Base-by-base conservation (phyloP, 352 stramenopile species). In the Pythium phragmiticola region DNA sequence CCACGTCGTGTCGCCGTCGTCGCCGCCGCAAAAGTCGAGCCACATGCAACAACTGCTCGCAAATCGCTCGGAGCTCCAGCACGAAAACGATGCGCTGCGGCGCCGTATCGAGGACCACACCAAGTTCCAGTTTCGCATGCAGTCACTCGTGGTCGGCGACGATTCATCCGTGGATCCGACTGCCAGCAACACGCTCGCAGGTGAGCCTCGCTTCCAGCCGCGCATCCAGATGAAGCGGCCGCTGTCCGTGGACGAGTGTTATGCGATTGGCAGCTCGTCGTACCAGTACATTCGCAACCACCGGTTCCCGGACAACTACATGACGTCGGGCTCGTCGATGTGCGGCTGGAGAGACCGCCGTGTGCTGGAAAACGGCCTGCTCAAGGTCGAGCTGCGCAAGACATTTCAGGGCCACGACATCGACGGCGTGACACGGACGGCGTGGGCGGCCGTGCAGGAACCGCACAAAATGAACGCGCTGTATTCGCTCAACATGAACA, bases 331-430 rank as follows among this genome's bases (percentile, higher is more conserved):
- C 9, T 61, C 61, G 0, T 41, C 60, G 0, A 57, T 77, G 37
- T 77, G 63, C 46, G 73, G 73, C 46, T 80, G 73, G 73, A 52
- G 39, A 1, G 70, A 76, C 59, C 68, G 59, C 33, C 73, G 73
- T 13, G 57, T 67, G 16, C 37, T 69, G 36, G 66, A 80, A n/a
- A 70, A 74, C 55, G 67, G 56, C 3, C 26, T 76, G 55, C 48
- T 80, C 57, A 77, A 75, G 47, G 71, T 80, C 30, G 62, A 70
- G 39, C 49, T 80, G 7, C 30, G 48, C 14, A 80, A 80, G 36
- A 21, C 58, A 4, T 77, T 77, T 16, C 57, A 53, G 17, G 45
- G 45, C 21, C 30, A 43, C 33, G n/a, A 52, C 2, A 36, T 60
- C 7, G 52, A 71, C 39, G 34, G 58, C 26, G 55, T 76, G 17